Base-by-base conservation (phyloP, 176 grass and related monocot species). In the Carex scoparia region DNA sequence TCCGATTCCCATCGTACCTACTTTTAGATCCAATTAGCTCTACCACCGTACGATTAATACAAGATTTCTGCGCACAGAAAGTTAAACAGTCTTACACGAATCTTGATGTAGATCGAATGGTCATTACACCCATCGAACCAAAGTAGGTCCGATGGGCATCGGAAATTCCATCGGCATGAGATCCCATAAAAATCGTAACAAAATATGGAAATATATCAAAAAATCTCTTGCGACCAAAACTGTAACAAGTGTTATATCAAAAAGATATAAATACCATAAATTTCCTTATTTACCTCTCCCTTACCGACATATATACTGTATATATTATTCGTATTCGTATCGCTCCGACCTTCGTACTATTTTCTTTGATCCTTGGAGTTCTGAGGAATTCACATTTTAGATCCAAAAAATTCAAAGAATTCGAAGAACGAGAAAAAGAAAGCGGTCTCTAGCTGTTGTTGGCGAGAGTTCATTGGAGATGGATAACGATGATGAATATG, bases 401-500 rank as follows among this genome's bases (percentile, higher is more conserved):
- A 15, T 48, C 71, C 65, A 11, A 67, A 67, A 11, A 35, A 67
- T 6, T 37, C 31, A 40, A 7, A 40, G 66, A 69, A 38, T 38
- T 62, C 28, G 42, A 54, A 77, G 42, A 55, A 56, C 1, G 13
- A 31, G 46, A 51, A 3, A 51, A 51, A 75, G 10, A 55, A 69
- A 56, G 16, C 33, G 51, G 3, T 37, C 8, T 12, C 3, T 23
- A 23, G 23, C 23, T 44, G 14, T 51, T 31, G 63, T 12, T 56
- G 18, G 42, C 10, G 51, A 81, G 65, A 35, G 58, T 30, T 65
- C 16, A 27, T 2, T 59, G 46, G 44, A 67, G 42, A 42, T 83
- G 81, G 88, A 85, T 81, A 82, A 84, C 35, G 90, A 97, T 7
- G 92, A 94, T 85, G 92, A 92, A 88, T 94, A 94, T 55, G 87